Conservation (phyloP, 129 eudicot species). For the Kitagawia praeruptora region DNA sequence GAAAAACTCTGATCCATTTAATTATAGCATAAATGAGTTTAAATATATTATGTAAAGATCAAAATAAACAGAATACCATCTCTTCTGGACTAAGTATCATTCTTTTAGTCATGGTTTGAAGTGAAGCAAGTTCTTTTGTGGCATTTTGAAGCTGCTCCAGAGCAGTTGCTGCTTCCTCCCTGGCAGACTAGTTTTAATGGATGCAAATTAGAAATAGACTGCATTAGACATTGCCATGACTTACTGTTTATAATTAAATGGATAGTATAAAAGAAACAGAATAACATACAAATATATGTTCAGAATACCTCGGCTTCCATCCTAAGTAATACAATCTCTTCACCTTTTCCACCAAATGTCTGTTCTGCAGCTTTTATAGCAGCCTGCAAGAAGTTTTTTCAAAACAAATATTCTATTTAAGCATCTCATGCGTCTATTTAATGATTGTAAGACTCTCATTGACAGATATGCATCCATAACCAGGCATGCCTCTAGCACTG, state of each 20-base stretch:
- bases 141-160: constrained; percentile 50
- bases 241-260: background rate
- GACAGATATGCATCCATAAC: constrained; percentile 7
- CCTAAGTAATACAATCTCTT: constrained; percentile 51
- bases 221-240: constrained; percentile 12
- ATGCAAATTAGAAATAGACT: constrained; percentile 12
- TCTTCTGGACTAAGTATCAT: constrained; percentile 73
- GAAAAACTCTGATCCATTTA: constrained; percentile 23
- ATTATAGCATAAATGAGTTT: constrained; percentile 17
- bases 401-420: background rate
- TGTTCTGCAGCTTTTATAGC: constrained; percentile 62
- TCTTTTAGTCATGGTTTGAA: constrained; percentile 57
- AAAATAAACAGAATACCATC: constrained; percentile 45
- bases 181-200: constrained; percentile 43
- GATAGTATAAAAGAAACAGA: constrained; percentile 1
- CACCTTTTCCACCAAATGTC: constrained; percentile 47
- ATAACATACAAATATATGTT: constrained; percentile 24
- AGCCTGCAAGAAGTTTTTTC: constrained; percentile 36
- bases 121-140: constrained; percentile 50
- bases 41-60: background rate
- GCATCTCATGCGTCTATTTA: background rate
- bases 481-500: constrained; percentile 10
- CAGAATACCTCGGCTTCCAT: constrained; percentile 63
- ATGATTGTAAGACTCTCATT: background rate
- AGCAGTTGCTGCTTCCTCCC: constrained; percentile 59